phyloP scores from a whole-genome alignment of 176 grass and related monocot species.

The Zizania latifolia region DNA sequence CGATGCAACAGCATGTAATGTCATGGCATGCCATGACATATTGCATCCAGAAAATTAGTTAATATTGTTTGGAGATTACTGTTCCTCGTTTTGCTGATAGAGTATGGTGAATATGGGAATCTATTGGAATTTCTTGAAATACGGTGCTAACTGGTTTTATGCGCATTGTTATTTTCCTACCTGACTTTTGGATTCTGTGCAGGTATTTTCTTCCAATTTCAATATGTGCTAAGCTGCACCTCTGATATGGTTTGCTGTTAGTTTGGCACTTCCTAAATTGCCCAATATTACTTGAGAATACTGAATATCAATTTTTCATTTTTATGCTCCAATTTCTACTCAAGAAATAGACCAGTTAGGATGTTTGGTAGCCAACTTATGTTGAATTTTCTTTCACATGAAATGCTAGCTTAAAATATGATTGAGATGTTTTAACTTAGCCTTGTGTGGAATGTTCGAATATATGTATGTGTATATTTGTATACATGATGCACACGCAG shows the following conservation, averaged over 20 bases:
- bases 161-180: neutral
- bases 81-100: neutral
- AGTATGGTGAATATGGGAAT: neutral
- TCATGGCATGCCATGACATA: neutral
- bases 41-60: no score
- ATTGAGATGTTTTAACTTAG: neutral
- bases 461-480: no score
- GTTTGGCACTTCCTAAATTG: no score
- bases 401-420: neutral
- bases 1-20: no score
- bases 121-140: neutral
- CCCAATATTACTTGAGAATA: no score
- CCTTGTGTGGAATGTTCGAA: neutral
- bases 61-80: neutral
- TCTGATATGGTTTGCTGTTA: no score
- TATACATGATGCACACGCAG: no score
- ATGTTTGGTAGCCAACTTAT: neutral
- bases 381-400: constrained; percentile 1
- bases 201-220: no score
- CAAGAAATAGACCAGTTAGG: neutral
- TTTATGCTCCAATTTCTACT: neutral
- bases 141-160: constrained; percentile 7
- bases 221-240: no score
- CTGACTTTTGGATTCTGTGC: constrained; percentile 77
- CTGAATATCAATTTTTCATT: neutral